These are phyloP conservation scores for Porphyrellus sp. DNA, from an alignment of 1,284 basidiomycete genomes.

Conservation along the genomic window DNA sequence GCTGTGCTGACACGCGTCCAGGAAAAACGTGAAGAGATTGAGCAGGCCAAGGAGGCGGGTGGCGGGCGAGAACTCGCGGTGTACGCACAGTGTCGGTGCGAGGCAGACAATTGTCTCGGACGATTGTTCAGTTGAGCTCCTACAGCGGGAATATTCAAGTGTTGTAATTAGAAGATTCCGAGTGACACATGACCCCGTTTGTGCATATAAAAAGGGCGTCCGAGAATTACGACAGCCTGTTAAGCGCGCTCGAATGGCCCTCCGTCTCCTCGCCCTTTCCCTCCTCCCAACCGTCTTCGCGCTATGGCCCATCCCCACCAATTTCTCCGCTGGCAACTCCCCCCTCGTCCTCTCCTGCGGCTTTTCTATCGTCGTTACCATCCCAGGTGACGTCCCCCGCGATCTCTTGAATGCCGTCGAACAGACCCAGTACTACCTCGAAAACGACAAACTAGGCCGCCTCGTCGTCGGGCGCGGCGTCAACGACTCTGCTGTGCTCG, in stretches of 20 bases:
- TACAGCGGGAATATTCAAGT: background rate
- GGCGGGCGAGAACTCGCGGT: constrained; percentile 37
- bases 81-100: constrained; percentile 38
- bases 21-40: constrained; percentile 24
- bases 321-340: constrained; percentile 47
- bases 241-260: too few relatives aligned
- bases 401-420: constrained; percentile 44
- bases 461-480: constrained; percentile 53
- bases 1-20: constrained; percentile 4
- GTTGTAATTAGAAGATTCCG: too few relatives aligned
- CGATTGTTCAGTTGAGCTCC: background rate
- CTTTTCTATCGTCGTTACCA: constrained; percentile 47
- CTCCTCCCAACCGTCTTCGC: constrained; percentile 16
- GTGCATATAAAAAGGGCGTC: too few relatives aligned
- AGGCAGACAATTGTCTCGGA: background rate
- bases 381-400: constrained; percentile 40
- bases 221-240: too few relatives aligned
- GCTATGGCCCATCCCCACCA: constrained; percentile 61
- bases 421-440: constrained; percentile 41
- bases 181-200: too few relatives aligned
- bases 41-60: constrained; percentile 3
- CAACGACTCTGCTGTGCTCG: constrained; percentile 35
- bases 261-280: constrained; percentile 5
- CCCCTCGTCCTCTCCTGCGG: constrained; percentile 47
- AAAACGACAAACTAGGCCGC: constrained; percentile 48